Percentiles rank a stretch among this genome's conserved stretches.
phyloP scores from a whole-genome alignment of 2,329 filamentous ascomycete genomes.

The Claviceps sp. region DNA sequence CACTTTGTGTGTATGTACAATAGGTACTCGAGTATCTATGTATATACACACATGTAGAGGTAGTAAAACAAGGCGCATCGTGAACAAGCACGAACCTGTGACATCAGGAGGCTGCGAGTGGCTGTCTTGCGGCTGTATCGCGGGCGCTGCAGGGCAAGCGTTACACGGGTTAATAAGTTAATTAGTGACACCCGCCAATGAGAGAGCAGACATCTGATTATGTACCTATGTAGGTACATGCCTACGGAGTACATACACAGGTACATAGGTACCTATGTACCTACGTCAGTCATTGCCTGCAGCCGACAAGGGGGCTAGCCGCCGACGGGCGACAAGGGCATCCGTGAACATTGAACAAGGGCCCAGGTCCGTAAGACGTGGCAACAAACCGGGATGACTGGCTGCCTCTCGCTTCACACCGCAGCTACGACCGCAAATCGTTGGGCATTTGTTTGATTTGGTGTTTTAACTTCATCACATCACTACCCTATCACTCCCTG shows the following conservation, averaged over 20 bases:
- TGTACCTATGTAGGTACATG: too few species aligned
- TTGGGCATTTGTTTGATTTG: not conserved
- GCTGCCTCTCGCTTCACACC: not conserved
- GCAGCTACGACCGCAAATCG: not conserved
- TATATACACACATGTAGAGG: too few species aligned
- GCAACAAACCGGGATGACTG: too few species aligned
- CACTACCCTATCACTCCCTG: too few species aligned
- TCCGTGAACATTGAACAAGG: not conserved
- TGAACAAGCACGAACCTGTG: slow-evolving; percentile 3
- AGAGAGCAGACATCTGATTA: not conserved
- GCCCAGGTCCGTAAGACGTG: not conserved
- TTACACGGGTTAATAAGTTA: not conserved
- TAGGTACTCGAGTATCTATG: too few species aligned
- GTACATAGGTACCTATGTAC: too few species aligned
- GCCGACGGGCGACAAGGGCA: too few species aligned
- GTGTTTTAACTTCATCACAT: too few species aligned
- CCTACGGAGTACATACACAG: too few species aligned
- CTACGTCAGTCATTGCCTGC: too few species aligned
- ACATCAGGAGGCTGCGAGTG: slow-evolving; percentile 23
- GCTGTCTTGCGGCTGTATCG: not conserved
- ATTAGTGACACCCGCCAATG: not conserved
- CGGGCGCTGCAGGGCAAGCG: not conserved
- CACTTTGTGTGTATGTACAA: too few species aligned
- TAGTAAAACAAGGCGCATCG: not conserved
- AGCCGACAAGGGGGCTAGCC: too few species aligned